A percentile compares a stretch with the other conserved stretches of the same genome.
Conservation (phyloP, 805 yeast species). For the Starmera pachycereana region DNA sequence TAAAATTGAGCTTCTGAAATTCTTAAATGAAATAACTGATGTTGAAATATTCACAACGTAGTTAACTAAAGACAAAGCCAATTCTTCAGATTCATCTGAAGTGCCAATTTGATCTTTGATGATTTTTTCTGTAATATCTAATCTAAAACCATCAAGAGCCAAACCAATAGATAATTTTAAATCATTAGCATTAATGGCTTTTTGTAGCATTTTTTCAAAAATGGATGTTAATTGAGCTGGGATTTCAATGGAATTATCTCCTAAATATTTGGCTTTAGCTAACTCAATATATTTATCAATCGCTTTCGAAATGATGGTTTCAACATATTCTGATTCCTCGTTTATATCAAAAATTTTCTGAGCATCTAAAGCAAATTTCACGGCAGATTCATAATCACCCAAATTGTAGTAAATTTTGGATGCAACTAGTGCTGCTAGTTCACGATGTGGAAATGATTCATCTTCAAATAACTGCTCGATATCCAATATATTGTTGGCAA, state of each 20-base stretch:
- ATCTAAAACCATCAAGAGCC: constrained; percentile 76
- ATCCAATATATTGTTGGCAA: constrained; percentile 79
- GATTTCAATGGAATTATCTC: constrained; percentile 25
- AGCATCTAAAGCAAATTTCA: constrained; percentile 78
- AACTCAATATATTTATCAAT: constrained; percentile 68
- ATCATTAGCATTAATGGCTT: constrained; percentile 66
- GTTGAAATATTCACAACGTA: constrained; percentile 72
- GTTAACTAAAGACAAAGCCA: constrained; percentile 44
- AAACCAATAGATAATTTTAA: constrained; percentile 80
- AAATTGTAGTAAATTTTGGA: constrained; percentile 86
- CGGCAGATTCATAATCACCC: constrained; percentile 89
- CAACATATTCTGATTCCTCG: constrained; percentile 76
- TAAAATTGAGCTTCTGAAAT: constrained; percentile 58
- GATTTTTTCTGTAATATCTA: constrained; percentile 64
- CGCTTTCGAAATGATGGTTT: constrained; percentile 90
- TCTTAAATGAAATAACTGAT: constrained; percentile 51
- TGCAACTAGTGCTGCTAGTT: constrained; percentile 83
- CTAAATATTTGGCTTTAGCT: constrained; percentile 41
- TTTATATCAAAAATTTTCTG: constrained; percentile 69
- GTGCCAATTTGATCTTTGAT: constrained; percentile 29
- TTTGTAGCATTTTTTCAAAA: constrained; percentile 79
- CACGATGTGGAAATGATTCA: constrained; percentile 59
- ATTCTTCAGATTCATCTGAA: constrained; percentile 34
- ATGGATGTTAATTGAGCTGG: constrained; percentile 57
- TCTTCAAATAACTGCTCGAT: constrained; percentile 92